Conservation (phyloP, 2,329 filamentous ascomycete genomes). For the Dothistroma septosporum region DNA sequence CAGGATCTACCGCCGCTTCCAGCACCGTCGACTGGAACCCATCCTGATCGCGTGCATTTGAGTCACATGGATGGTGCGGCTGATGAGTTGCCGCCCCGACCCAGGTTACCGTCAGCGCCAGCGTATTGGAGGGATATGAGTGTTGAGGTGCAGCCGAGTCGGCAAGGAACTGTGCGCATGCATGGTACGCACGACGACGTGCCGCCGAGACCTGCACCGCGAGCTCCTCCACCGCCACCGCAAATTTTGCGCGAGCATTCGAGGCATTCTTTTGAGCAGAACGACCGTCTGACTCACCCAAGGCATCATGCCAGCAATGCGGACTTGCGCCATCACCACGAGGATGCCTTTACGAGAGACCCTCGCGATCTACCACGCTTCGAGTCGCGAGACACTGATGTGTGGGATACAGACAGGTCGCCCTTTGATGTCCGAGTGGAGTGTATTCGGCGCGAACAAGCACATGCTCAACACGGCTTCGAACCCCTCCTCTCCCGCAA, state of each 20-base stretch:
- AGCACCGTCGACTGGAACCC: background rate
- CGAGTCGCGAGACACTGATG: background rate
- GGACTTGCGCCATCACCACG: background rate
- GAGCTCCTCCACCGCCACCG: background rate
- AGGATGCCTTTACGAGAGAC: background rate
- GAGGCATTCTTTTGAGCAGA: background rate
- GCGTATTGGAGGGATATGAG: background rate
- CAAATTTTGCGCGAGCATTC: background rate
- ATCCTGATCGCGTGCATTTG: background rate
- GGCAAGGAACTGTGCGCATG: background rate
- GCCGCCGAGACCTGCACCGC: background rate
- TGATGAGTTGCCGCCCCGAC: background rate
- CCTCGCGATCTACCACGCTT: background rate
- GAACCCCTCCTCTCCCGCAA: constrained; percentile 14
- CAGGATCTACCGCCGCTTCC: background rate
- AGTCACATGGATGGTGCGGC: background rate
- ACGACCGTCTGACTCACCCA: background rate
- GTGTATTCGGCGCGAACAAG: background rate
- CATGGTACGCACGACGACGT: background rate
- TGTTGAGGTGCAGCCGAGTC: background rate
- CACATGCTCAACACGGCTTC: constrained; percentile 7
- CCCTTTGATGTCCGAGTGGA: background rate
- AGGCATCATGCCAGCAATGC: background rate
- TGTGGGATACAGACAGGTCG: background rate
- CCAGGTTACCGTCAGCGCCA: background rate